Evolutionary conservation across 345 rosid species (phyloP).

Genomic region (Nephelium lappaceum): DNA sequence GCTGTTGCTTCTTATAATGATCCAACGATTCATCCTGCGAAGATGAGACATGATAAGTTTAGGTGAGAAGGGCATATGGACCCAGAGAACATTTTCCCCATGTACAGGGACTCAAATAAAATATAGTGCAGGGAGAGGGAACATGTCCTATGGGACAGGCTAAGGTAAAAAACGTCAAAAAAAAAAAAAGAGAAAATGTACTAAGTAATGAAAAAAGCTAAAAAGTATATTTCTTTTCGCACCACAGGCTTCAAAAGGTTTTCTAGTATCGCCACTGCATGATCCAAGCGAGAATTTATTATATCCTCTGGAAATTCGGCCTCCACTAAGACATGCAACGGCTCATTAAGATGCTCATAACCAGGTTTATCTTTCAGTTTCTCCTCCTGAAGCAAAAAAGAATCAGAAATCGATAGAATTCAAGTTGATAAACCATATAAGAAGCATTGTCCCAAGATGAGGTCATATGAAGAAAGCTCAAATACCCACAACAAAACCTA

Average conservation of each 20-base stretch:
- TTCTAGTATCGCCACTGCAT: constrained; percentile 72
- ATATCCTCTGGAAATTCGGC: constrained; percentile 90
- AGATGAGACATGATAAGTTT: background rate
- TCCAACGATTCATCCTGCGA: constrained; percentile 90
- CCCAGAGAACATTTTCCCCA: background rate
- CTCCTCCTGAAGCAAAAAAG: constrained; percentile 60
- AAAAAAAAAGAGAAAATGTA: background rate
- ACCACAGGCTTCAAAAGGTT: constrained; percentile 93
- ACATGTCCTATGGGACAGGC: background rate
- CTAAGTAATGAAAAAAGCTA: background rate
- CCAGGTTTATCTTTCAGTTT: constrained; percentile 91
- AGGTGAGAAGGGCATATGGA: background rate
- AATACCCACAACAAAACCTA: background rate
- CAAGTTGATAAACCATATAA: constrained; percentile 1
- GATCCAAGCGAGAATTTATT: constrained; percentile 67
- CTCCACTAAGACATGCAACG: constrained; percentile 81
- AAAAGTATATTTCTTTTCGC: constrained; percentile 14
- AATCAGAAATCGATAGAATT: constrained; percentile 9
- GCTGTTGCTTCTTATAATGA: constrained; percentile 86
- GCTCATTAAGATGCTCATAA: constrained; percentile 92
- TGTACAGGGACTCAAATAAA: background rate
- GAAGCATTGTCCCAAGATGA: background rate
- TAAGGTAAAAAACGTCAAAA: background rate
- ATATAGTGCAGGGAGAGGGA: too few species aligned
- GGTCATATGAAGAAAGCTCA: background rate